Conservation (phyloP, 441 rosid genomes). For the Erodium moschatum region DNA sequence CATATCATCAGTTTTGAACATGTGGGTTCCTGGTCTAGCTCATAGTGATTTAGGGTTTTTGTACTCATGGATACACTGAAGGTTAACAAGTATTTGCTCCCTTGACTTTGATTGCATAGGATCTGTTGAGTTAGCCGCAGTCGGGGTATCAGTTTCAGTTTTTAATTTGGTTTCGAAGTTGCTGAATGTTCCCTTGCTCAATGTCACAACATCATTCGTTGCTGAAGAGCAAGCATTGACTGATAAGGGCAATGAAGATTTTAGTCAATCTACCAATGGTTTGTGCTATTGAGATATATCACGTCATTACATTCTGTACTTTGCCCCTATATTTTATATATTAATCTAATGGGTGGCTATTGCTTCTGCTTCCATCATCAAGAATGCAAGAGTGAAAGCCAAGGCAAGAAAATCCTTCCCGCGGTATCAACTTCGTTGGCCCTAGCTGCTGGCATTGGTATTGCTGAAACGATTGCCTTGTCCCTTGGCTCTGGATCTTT, state of each 20-base stretch:
- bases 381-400: slow-evolving; percentile 28
- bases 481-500: slow-evolving; percentile 62
- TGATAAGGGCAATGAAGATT: slow-evolving; percentile 22
- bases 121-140: slow-evolving; percentile 79
- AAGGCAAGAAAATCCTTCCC: slow-evolving; percentile 52
- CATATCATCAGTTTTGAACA: not conserved
- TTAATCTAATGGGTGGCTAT: not conserved
- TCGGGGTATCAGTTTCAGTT: slow-evolving; percentile 71
- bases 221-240: slow-evolving; percentile 74
- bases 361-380: slow-evolving; percentile 6
- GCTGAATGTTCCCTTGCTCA: slow-evolving; percentile 81
- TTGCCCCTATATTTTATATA: not conserved
- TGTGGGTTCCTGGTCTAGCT: not conserved
- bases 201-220: slow-evolving; percentile 75
- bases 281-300: not conserved
- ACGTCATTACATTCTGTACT: slow-evolving; percentile 4
- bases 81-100: not conserved
- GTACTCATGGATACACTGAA: not conserved
- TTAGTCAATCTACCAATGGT: slow-evolving; percentile 20
- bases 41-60: not conserved
- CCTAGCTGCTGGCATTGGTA: slow-evolving; percentile 72
- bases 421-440: slow-evolving; percentile 69
- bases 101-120: slow-evolving; percentile 33
- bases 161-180: slow-evolving; percentile 81
- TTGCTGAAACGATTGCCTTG: slow-evolving; percentile 66